phyloP scores from a whole-genome alignment of 2,329 filamentous ascomycete species.

The Bipolaris victoriae region DNA sequence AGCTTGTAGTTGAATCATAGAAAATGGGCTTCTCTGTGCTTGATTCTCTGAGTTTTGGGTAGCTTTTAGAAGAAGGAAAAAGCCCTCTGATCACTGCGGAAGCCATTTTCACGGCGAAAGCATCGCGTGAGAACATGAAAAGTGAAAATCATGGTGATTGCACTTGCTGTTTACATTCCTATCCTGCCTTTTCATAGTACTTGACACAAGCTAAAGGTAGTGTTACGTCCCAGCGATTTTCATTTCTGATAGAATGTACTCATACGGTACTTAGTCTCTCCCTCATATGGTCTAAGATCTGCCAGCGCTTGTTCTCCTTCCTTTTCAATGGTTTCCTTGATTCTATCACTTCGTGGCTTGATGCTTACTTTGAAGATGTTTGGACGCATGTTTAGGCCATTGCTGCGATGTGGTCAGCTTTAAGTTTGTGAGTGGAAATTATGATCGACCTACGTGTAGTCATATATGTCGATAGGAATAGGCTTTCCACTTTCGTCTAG shows the following conservation, averaged over 20 bases:
- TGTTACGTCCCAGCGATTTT: too few species aligned
- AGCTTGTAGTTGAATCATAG: too few species aligned
- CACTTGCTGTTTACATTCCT: too few species aligned
- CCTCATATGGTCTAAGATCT: slow-evolving; percentile 60
- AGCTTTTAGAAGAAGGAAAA: too few species aligned
- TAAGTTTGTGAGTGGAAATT: not conserved
- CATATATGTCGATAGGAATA: slow-evolving; percentile 63
- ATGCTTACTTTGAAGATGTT: slow-evolving; percentile 63
- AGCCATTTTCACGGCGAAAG: not conserved
- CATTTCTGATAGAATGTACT: slow-evolving; percentile 38
- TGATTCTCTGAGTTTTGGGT: too few species aligned
- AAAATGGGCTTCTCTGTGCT: too few species aligned
- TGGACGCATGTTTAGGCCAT: slow-evolving; percentile 65
- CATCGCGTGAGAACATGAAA: not conserved
- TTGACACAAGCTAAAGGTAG: not conserved
- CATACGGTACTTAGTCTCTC: slow-evolving; percentile 65
- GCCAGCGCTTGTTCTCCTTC: slow-evolving; percentile 61
- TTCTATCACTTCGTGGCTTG: slow-evolving; percentile 56
- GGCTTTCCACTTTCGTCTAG: slow-evolving; percentile 52
- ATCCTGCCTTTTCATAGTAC: not conserved
- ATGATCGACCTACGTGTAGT: slow-evolving; percentile 55
- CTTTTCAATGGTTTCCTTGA: slow-evolving; percentile 58
- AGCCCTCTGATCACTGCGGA: not conserved
- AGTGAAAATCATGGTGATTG: not conserved
- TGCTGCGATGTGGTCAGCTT: slow-evolving; percentile 44